Evolutionary conservation across 1,139 yeast genomes (phyloP).

Genomic region (Blastobotrys proliferans): DNA sequence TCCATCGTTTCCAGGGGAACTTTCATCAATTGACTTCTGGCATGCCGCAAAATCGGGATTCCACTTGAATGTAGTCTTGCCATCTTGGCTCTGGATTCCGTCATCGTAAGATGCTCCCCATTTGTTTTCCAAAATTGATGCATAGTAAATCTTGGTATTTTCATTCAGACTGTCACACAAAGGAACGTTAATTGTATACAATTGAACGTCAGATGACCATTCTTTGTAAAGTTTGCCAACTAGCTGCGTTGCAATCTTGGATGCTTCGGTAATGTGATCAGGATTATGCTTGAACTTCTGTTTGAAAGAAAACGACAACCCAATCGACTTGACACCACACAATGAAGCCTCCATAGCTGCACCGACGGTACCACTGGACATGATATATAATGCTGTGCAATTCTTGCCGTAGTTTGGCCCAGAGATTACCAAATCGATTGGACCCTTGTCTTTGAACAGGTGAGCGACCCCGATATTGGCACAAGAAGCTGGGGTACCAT

Average conservation of each 20-base stretch:
- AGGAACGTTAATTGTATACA: constrained; percentile 85
- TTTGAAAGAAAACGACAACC: constrained; percentile 76
- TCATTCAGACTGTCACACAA: constrained; percentile 48
- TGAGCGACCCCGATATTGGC: constrained; percentile 87
- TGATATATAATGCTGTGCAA: constrained; percentile 81
- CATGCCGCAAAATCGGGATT: constrained; percentile 74
- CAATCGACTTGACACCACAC: constrained; percentile 70
- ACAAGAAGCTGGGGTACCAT: constrained; percentile 96
- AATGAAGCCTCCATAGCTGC: constrained; percentile 95
- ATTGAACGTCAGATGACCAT: constrained; percentile 58
- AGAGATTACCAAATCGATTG: constrained; percentile 79
- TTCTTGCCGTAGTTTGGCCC: constrained; percentile 97
- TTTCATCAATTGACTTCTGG: constrained; percentile 51
- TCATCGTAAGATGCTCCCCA: constrained; percentile 64
- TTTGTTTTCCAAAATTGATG: constrained; percentile 72
- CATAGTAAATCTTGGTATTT: constrained; percentile 60
- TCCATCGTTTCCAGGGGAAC: constrained; percentile 43
- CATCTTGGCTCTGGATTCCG: constrained; percentile 24
- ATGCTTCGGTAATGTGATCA: constrained; percentile 58
- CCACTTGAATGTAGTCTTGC: constrained; percentile 59
- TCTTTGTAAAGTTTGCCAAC: constrained; percentile 53
- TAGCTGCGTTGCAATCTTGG: constrained; percentile 60
- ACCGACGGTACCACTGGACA: constrained; percentile 95
- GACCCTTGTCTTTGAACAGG: constrained; percentile 49
- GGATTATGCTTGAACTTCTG: constrained; percentile 48